Base-by-base conservation (phyloP, 2,329 filamentous ascomycete species). In the Fusarium chlamydosporum region DNA sequence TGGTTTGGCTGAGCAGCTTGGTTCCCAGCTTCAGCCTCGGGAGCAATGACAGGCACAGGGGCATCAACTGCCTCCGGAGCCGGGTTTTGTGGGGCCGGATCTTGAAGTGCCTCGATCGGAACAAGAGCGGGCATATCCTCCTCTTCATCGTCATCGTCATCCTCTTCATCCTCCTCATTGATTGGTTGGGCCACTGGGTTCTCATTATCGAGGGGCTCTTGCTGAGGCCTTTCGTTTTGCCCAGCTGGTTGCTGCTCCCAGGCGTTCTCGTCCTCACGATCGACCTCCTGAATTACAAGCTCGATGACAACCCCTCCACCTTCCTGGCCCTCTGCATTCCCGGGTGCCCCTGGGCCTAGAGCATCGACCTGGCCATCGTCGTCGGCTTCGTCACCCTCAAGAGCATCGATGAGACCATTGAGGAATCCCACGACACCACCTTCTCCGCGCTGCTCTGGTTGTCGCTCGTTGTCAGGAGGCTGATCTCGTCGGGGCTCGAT, bases 241-340 rank as follows among this genome's bases (percentile, higher is more conserved):
- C 58, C 61, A 37, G 72, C 72, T 23, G 67, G 70, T 16, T 61
- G 68, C 3, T 69, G 74, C 2, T 67, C 69, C 38, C 60, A 65
- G 16, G 74, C 72, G 9, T 83, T 84, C 35, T 84, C 77, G 42
- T 85, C 84, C 1, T 71, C 77, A 18, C 84, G 83, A 0, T 71
- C 73, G 9, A 76, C 55, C 37, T 79, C 77, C 35, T 79, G 77
- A 1, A 79, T 76, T 29, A 79, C 73, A 20, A 79, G 71, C 48
- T 79, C 77, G 5, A 80, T 69, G 46, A 80, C 74, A 7, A 81
- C 63, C 4, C 75, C 71, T n/a, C 67, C 63, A 33, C 71, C 75
- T 1, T 69, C 72, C 16, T 75, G 74, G 4, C 72, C 72, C 5
- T 43, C 68, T 7, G 67, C 65, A 16, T 47, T 58, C 18, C 62